Evolutionary conservation across 192 early-diverging fungal species (phyloP).

Genomic region (Podochytrium sp.): DNA sequence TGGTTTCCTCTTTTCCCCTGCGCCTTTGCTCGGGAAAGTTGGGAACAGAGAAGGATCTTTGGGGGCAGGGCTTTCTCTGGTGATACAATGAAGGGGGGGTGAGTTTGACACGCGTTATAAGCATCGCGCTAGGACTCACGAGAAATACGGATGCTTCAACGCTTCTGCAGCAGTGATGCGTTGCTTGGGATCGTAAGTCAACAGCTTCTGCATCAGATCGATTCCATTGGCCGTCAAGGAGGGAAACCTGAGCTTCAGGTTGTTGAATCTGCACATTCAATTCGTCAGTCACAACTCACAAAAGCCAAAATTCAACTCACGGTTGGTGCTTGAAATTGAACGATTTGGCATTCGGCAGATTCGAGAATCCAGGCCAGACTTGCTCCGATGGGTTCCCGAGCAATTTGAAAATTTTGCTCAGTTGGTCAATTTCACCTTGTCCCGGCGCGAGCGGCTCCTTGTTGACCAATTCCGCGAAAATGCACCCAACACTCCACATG

Average conservation of each 20-base stretch:
- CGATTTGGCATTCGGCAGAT: slow-evolving; percentile 72
- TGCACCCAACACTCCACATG: slow-evolving; percentile 95
- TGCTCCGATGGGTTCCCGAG: slow-evolving; percentile 85
- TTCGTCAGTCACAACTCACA: background rate
- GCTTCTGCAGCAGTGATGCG: slow-evolving; percentile 92
- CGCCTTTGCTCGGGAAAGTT: slow-evolving; percentile 74
- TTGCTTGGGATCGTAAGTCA: slow-evolving; percentile 82
- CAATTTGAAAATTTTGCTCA: slow-evolving; percentile 83
- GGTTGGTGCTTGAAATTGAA: slow-evolving; percentile 74
- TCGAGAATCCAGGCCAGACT: slow-evolving; percentile 81
- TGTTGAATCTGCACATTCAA: slow-evolving; percentile 34
- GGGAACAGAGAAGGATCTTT: slow-evolving; percentile 95
- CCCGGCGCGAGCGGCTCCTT: slow-evolving; percentile 84
- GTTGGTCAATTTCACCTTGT: slow-evolving; percentile 88
- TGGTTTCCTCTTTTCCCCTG: slow-evolving; percentile 24
- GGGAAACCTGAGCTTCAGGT: slow-evolving; percentile 48
- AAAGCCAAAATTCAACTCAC: slow-evolving; percentile 37
- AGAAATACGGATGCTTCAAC: slow-evolving; percentile 89
- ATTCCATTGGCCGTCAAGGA: slow-evolving; percentile 75
- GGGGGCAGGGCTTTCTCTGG: slow-evolving; percentile 81
- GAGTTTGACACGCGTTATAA: background rate
- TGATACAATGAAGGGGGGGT: background rate
- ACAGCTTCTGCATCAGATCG: slow-evolving; percentile 75
- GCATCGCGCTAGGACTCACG: slow-evolving; percentile 44
- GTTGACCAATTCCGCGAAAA: slow-evolving; percentile 91